Conservation (phyloP, 305 asterid genomes). For the Fraxinus floribunda region DNA sequence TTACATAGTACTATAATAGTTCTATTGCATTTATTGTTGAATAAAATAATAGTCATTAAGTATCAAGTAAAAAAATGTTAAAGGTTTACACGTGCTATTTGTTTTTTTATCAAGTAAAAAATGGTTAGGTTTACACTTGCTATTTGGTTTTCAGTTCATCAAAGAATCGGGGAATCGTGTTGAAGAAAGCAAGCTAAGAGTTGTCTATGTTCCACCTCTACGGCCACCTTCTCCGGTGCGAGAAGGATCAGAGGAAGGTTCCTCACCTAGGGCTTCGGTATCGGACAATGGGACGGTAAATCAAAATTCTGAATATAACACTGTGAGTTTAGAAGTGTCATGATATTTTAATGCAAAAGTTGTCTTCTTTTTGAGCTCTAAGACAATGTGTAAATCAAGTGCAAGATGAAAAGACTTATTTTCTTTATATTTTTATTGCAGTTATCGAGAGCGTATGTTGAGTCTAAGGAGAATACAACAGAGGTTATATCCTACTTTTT, state of each 20-base stretch:
- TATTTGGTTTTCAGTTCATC: conserved; percentile 51
- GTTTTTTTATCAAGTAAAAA: neutral
- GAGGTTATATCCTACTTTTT: conserved; percentile 53
- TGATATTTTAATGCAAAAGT: neutral
- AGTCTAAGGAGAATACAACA: conserved; percentile 53
- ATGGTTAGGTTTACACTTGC: neutral
- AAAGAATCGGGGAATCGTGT: conserved; percentile 86
- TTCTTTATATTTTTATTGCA: conserved; percentile 30
- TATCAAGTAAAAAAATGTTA: neutral
- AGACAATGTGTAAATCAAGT: neutral
- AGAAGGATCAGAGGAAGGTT: conserved; percentile 96
- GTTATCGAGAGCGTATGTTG: conserved; percentile 53
- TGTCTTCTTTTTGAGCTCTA: neutral
- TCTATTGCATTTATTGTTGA: neutral
- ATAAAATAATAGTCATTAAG: neutral
- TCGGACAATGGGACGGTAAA: conserved; percentile 70
- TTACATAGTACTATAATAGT: neutral
- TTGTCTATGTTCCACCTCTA: conserved; percentile 66
- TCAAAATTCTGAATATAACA: conserved; percentile 55
- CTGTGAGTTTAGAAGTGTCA: conserved; percentile 44
- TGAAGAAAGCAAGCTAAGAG: conserved; percentile 89
- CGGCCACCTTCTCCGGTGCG: conserved; percentile 89
- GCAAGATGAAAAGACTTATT: conserved; percentile 1
- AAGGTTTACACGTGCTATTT: conserved; percentile 5
- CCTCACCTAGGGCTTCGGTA: conserved; percentile 86